Base-by-base conservation (phyloP, 1,284 basidiomycete genomes). In the Melampsora americana region DNA sequence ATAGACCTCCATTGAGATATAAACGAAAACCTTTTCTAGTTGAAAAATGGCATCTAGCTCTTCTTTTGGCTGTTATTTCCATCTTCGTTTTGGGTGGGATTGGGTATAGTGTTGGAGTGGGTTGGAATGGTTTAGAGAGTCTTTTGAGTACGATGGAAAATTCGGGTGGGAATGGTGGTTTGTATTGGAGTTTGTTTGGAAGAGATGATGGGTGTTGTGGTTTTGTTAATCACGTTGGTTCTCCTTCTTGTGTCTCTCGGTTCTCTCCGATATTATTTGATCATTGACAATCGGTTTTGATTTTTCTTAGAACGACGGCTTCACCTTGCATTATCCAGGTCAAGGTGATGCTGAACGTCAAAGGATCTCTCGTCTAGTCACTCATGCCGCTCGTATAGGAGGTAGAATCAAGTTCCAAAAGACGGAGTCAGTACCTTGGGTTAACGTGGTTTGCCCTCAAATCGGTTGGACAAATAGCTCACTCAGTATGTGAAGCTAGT, bases 151-250 rank as follows among this genome's bases (percentile, higher is more conserved):
- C 77, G 3, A 70, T 80, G 39, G 72, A 78, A 46, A 77, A 69
- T 14, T 66, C 65, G 12, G 32, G 44, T 44, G 71, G 78, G 26
- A 79, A 72, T 5, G 81, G 81, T 48, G 80, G 79, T 61, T 26
- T 79, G 23, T 82, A 79, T 68, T 82, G 80, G 81, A 79, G 79
- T 30, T 65, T 81, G n/a, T 82, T 82, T 62, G 81, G 81, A 35
- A 79, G 81, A 69, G 81, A 81, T 53, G 80, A 79, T 65, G 66
- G 77, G 11, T 80, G 79, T 69, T 80, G 79, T 66, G n/a, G 77
- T 30, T 82, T 77, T 56, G 79, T 80, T 30, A 78, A 79, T 35
- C 80, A 81, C 70, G 69, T 74, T 74, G 46, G 66, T 50, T 74
- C 16, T 30, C 44, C 6, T 20, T 68, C 32, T 23, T 11, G 3